Evolutionary conservation across 202 grass and related monocot genomes (phyloP), one percentile per base, ranked within the genome.

Genomic region (Brachypodium distachyon): DNA sequence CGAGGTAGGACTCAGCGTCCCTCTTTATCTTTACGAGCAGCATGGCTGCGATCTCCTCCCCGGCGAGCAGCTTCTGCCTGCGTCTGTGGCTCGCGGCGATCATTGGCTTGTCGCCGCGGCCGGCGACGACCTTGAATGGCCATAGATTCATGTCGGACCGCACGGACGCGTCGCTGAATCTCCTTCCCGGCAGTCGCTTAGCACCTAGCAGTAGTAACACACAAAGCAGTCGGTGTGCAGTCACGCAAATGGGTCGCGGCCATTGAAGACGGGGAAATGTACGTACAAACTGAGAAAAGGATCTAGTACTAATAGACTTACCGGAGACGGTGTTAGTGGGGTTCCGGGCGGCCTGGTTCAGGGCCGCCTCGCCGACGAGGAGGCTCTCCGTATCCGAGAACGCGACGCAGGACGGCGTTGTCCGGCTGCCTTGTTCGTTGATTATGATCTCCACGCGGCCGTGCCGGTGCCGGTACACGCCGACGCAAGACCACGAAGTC

Each of bases 41-140:
- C 75, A 78, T 66, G 59, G 47, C 66, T 16, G 17, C 34, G 47
- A 78, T 21, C 61, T 78, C 76, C 47, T 78, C 61, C 25, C 33
- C 47, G 16, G 61, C 6, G 17, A 78, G 17, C 25, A 41, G 46
- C 61, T 78, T 78, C 34, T 52, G 9, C 61, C 54, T 41, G 16
- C 23, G 6, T 47, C 67, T 54, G 76, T 67, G 42, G 33, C 0
- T 27, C 32, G 16, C 60, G 3, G 44, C 14, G 21, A 65, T 26
- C 8, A 77, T 39, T 26, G 46, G 44, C 12, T 41, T 66, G 75
- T 65, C 60, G 46, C 75, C 61, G 36, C 33, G 16, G 60, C 75
- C 23, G 21, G 75, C 0, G 9, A 21, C 26, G 29, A 78, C 60
- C 60, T 78, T 53, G 75, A 66, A 78, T 10, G 60, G 61, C 75